Evolutionary conservation across 2,329 filamentous ascomycete genomes (phyloP), one percentile per base, ranked within the genome.

Genomic region (Gaeumannomyces sp.): DNA sequence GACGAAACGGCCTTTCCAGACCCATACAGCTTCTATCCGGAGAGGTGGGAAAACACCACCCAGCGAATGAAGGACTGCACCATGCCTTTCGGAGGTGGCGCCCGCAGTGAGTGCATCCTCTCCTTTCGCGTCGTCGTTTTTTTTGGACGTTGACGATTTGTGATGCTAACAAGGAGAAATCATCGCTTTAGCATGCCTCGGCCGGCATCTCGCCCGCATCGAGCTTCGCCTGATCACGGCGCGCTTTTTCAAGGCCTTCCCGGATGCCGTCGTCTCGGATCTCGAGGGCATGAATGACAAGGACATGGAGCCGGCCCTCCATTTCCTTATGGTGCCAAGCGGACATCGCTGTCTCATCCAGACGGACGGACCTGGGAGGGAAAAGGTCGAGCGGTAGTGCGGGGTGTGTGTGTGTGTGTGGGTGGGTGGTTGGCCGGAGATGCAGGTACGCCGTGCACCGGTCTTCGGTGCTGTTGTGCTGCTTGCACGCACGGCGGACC

Each of bases 201-300:
- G 84, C 3, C 73, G 84, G 25, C 81, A 86, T 65, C 76, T 87
- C 13, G 84, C 84, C 0, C 75, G 77, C 19, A 81, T 84, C 72
- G 83, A 86, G 67, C 69, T 86, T 28, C 75, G 82, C 4, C 76
- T 83, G 59, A 81, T 76, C 0, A 74, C 77, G 2, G 80, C 82
- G 0, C 74, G 77, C 14, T 83, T 86, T 71, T 84, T 85, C 71
- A 70, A 67, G 22, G 50, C 66, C 7, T 76, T 74, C 31, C 73
- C 73, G 0, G 67, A 72, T 28, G 71, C 72, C 7, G 69, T 59
- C 27, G 64, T 73, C 16, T 74, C 73, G 2, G 65, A 61, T 1
- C 63, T 61, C 6, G 72, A 74, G 29, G 73, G 71, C 33, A 73
- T 76, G 70, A 66, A 56, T 22, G 72, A 74, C 5, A 66, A 67